Evolutionary conservation across 345 rosid species (phyloP), one percentile per base, ranked within the genome.

Genomic region (Physaria fendleri): DNA sequence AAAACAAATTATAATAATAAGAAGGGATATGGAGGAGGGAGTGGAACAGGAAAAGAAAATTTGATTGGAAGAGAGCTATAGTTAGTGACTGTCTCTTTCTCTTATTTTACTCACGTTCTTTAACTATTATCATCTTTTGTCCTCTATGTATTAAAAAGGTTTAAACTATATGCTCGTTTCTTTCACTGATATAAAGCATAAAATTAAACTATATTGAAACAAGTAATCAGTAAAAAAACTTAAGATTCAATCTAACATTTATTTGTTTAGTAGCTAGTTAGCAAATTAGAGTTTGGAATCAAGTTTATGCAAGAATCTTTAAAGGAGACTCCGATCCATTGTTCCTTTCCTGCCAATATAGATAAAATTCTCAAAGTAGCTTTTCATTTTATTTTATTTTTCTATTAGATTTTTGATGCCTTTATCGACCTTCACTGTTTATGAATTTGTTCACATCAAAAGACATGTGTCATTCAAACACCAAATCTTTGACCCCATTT

Each of bases 61-160:
- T 29, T 62, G 39, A 69, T 62, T 69, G 64, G 59, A 69, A 62
- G 53, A 30, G 59, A 55, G 45, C 30, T 56, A 41, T 30, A 62
- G 74, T 33, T 46, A 62, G 64, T 62, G 69, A 55, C 21, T 48
- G 69, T 70, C 74, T 24, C 23, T 15, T 6, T 70, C 64, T 62
- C 21, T 63, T 70, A 55, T 70, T 62, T 62, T 56, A 70, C 59
- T 24, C 58, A 56, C 42, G 27, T 63, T 70, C 74, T 70, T 62
- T 70, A 30, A 55, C 25, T 58, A 33, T 63, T 63, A 24, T 16
- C 64, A 62, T 47, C 12, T 40, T 21, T 63, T 62, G 58, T 70
- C 62, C n/a, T 54, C 29, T 32, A 4, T 32, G 15, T 30, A 4
- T 33, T 18, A 48, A 1, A 46, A 39, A 54, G 28, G 68, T 54